Evolutionary conservation across 495 filamentous ascomycete genomes (phyloP).

Genomic region (Aspergillus sclerotiicarbonarius): DNA sequence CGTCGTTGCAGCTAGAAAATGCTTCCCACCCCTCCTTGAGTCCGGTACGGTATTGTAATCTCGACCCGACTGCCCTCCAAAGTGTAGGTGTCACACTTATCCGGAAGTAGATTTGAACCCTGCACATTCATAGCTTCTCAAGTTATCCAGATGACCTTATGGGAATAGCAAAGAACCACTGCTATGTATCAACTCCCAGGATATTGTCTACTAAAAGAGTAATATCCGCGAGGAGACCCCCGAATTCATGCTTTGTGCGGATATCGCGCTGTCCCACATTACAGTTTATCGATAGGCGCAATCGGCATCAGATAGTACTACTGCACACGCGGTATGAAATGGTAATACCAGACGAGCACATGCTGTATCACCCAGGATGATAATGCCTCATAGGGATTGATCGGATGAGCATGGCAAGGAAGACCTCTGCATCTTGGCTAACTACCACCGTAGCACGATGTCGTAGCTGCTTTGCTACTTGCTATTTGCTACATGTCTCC

Average conservation of each 20-base stretch:
- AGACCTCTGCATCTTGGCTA: background rate
- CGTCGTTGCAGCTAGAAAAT: background rate
- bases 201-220: background rate
- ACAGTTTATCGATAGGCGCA: slow-evolving; percentile 16
- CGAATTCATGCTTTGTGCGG: slow-evolving; percentile 6
- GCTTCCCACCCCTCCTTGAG: background rate
- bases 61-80: slow-evolving; percentile 11
- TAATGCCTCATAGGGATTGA: slow-evolving; percentile 11
- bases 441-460: slow-evolving; percentile 5
- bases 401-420: background rate
- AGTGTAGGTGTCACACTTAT: slow-evolving; percentile 12
- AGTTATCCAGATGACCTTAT: too few species aligned
- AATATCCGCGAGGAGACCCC: background rate
- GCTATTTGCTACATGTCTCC: too few species aligned
- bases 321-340: background rate
- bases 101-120: background rate
- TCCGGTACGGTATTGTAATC: slow-evolving; percentile 17
- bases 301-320: slow-evolving; percentile 9
- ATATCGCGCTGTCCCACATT: slow-evolving; percentile 22
- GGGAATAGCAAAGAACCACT: background rate
- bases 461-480: too few species aligned
- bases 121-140: background rate
- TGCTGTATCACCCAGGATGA: slow-evolving; percentile 6
- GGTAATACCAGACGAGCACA: slow-evolving; percentile 10
- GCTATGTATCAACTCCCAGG: background rate